Conservation (phyloP, 306 rosid genomes). For the Cicer chorassanicum region DNA sequence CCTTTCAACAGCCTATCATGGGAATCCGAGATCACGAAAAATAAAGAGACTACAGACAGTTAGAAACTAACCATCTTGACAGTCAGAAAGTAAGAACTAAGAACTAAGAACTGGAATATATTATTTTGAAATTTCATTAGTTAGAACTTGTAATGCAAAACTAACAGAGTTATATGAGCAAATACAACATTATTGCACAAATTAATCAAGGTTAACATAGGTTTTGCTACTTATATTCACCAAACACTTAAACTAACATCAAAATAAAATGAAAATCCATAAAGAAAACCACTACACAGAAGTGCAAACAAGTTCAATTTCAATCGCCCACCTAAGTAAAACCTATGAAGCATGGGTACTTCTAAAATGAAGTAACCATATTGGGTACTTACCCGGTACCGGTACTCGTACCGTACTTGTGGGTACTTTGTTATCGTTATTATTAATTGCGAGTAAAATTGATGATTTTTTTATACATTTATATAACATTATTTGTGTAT, state of each 20-base stretch:
- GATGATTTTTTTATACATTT: too few species aligned
- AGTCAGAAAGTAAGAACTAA: slow-evolving; percentile 25
- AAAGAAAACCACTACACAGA: neutral
- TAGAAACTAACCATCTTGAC: slow-evolving; percentile 23
- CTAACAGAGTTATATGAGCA: neutral
- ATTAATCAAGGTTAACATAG: slow-evolving; percentile 10
- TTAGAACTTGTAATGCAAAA: neutral
- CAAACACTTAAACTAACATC: slow-evolving; percentile 30
- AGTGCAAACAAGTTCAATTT: neutral
- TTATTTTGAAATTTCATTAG: slow-evolving; percentile 12
- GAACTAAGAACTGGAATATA: neutral
- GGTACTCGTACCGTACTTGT: too few species aligned
- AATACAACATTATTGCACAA: neutral
- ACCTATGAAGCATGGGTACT: too few species aligned
- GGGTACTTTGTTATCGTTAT: too few species aligned
- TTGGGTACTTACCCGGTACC: too few species aligned
- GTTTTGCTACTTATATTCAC: neutral
- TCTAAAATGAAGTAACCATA: too few species aligned
- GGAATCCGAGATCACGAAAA: slow-evolving; percentile 17
- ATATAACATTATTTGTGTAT: too few species aligned
- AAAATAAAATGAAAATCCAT: slow-evolving; percentile 12
- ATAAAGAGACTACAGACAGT: slow-evolving; percentile 31
- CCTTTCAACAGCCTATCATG: slow-evolving; percentile 77
- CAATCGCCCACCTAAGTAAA: neutral
- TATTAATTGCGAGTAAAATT: too few species aligned